Conservation (phyloP, 163 green algal species). For the Scenedesmus sp. region DNA sequence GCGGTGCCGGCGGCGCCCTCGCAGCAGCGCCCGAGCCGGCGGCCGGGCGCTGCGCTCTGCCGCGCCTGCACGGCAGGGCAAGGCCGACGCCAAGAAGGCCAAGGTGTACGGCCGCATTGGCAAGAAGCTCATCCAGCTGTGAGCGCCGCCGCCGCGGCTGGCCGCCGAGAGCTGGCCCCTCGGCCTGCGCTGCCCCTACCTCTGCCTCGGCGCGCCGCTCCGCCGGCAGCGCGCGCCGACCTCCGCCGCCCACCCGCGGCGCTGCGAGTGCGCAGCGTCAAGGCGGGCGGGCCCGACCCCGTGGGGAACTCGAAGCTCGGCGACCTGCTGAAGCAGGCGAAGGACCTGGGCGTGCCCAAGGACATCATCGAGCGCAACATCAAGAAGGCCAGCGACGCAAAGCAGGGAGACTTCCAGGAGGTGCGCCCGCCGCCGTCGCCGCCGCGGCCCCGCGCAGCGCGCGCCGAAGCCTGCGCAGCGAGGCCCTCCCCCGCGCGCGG, state of each 20-base stretch:
- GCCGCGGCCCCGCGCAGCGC: no score
- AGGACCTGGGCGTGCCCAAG: slow-evolving; percentile 62
- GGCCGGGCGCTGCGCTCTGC: background rate
- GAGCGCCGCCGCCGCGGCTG: no score
- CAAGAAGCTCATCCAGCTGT: slow-evolving; percentile 73
- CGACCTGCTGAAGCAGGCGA: slow-evolving; percentile 62
- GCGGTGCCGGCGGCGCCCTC: background rate
- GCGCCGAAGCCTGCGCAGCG: no score
- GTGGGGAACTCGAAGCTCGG: slow-evolving; percentile 57
- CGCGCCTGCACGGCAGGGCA: slow-evolving; percentile 66
- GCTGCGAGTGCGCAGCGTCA: slow-evolving; percentile 61
- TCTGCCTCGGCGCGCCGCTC: no score
- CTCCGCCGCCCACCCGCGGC: no score
- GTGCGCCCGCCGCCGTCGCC: no score
- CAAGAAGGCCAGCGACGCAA: slow-evolving; percentile 74
- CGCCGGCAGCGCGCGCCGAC: no score
- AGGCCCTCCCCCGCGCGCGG: no score
- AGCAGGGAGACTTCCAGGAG: slow-evolving; percentile 66
- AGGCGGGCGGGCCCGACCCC: slow-evolving; percentile 60
- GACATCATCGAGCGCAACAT: slow-evolving; percentile 87
- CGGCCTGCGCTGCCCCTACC: no score
- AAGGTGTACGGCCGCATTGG: slow-evolving; percentile 87
- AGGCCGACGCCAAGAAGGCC: slow-evolving; percentile 74
- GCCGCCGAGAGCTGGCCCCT: no score
- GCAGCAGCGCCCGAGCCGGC: background rate